These are phyloP conservation scores for Candida hungchunana DNA, from an alignment of 805 yeast species.

Conservation along the genomic window DNA sequence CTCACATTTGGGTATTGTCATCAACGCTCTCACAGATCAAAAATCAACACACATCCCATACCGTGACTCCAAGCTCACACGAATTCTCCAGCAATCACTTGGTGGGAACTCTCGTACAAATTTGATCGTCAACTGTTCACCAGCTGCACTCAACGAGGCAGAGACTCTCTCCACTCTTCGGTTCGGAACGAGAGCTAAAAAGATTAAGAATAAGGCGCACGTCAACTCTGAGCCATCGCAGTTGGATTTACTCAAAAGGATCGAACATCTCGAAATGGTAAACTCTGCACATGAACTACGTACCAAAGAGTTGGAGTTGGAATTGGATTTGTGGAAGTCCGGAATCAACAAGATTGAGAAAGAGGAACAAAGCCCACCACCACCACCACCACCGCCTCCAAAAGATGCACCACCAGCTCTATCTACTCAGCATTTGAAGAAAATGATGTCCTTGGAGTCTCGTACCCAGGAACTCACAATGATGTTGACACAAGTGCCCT, in stretches of 20 bases:
- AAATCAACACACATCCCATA: constrained; percentile 65
- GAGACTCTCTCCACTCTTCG: constrained; percentile 72
- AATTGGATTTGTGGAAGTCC: constrained; percentile 24
- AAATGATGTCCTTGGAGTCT: constrained; percentile 5
- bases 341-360: constrained; percentile 12
- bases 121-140: constrained; percentile 70
- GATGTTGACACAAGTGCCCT: constrained; percentile 15
- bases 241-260: constrained; percentile 19
- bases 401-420: too few species aligned
- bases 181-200: constrained; percentile 71
- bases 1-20: constrained; percentile 75
- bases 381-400: constrained; percentile 11
- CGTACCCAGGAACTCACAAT: constrained; percentile 16
- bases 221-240: constrained; percentile 39
- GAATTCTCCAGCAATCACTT: constrained; percentile 71
- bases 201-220: constrained; percentile 59
- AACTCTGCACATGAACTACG: constrained; percentile 18
- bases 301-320: constrained; percentile 17
- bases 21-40: constrained; percentile 71
- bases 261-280: constrained; percentile 18
- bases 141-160: constrained; percentile 46
- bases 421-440: too few species aligned
- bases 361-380: not conserved
- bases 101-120: constrained; percentile 83
- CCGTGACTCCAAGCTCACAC: constrained; percentile 72